Evolutionary conservation across 2,329 filamentous ascomycete genomes (phyloP).

Genomic region (Lachnellula occidentalis): DNA sequence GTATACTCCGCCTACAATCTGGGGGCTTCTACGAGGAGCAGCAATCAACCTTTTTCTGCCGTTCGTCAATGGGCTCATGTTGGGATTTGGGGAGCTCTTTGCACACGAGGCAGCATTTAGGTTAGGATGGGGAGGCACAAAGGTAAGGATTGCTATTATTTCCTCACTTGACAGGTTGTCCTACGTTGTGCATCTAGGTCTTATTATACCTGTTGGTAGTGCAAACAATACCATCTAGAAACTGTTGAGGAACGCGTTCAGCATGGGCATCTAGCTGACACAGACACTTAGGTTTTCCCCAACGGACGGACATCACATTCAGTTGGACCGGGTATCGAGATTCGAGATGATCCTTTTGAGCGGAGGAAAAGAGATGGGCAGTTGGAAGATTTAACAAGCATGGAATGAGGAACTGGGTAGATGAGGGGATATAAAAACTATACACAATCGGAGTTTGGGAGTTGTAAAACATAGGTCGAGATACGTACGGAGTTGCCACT

Average conservation of each 20-base stretch:
- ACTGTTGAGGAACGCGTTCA: not conserved
- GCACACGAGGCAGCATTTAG: conserved; percentile 93
- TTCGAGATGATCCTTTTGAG: conserved; percentile 58
- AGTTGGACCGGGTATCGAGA: conserved; percentile 77
- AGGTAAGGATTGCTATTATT: conserved; percentile 52
- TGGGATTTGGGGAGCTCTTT: conserved; percentile 94
- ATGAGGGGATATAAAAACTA: conserved; percentile 3
- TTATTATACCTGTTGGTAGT: no score
- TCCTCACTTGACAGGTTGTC: not conserved
- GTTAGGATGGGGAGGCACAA: conserved; percentile 88
- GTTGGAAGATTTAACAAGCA: conserved; percentile 60
- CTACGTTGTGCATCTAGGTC: not conserved
- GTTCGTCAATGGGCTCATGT: conserved; percentile 96
- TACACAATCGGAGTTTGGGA: conserved; percentile 20
- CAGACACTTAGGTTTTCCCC: conserved; percentile 28
- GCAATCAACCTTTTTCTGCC: conserved; percentile 94
- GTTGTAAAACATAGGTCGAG: conserved; percentile 10
- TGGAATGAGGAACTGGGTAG: conserved; percentile 25
- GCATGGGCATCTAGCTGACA: not conserved
- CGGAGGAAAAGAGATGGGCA: conserved; percentile 38
- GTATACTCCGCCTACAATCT: conserved; percentile 83
- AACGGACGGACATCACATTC: conserved; percentile 38
- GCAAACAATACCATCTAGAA: not conserved
- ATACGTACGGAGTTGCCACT: not conserved
- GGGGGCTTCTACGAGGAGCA: conserved; percentile 78